A percentile compares a stretch with the other conserved stretches of the same genome.
These are phyloP conservation scores for Endocladia muricata DNA, from an alignment of 31 red algal species.

Conservation along the genomic window DNA sequence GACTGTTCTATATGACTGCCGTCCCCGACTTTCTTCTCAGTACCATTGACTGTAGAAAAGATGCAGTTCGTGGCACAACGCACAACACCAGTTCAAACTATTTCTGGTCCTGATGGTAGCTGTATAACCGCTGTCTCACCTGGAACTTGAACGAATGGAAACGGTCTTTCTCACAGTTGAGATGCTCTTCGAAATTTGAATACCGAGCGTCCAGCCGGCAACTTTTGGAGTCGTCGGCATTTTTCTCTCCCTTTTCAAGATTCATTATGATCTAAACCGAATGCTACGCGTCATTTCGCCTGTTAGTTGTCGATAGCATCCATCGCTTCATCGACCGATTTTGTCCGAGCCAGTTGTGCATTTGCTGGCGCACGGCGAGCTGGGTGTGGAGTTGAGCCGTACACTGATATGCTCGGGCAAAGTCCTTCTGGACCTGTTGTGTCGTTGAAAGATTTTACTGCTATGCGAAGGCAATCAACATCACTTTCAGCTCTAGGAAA, in stretches of 20 bases:
- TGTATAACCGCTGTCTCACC: constrained; percentile 7
- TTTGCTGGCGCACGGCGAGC: neutral
- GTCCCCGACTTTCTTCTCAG: neutral
- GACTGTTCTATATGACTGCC: neutral
- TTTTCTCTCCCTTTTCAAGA: neutral
- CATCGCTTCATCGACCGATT: constrained; percentile 9
- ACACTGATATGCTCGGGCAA: constrained; percentile 11
- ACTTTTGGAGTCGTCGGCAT: neutral
- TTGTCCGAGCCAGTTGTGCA: constrained; percentile 21
- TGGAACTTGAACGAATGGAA: neutral
- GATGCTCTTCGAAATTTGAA: neutral
- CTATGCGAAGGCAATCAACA: constrained; percentile 31
- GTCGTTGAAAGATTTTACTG: constrained; percentile 1
- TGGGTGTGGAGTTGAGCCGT: neutral
- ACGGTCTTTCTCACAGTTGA: neutral
- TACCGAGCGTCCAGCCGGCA: neutral
- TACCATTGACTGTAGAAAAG: no score
- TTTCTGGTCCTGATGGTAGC: neutral
- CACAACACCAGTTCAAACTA: neutral
- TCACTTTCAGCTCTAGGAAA: neutral
- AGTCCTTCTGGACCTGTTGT: constrained; percentile 33
- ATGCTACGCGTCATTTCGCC: constrained; percentile 2
- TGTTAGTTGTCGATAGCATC: constrained; percentile 28
- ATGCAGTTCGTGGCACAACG: no score
- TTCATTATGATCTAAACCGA: constrained; percentile 9